phyloP scores from a whole-genome alignment of 495 filamentous ascomycete species.

The Zalerion maritima region DNA sequence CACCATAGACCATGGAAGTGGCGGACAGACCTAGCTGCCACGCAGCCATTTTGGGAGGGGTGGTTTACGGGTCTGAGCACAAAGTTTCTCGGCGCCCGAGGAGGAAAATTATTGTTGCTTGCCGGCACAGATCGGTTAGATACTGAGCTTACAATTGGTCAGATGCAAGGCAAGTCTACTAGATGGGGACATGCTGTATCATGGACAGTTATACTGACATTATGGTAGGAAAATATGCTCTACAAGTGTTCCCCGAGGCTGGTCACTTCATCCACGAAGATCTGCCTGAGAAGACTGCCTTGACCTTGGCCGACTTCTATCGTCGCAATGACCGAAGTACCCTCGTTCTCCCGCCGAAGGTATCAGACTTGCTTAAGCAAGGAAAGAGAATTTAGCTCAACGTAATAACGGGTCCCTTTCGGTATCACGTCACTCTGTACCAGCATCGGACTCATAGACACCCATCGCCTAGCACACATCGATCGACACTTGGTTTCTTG shows the following conservation, averaged over 20 bases:
- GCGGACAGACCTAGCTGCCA: slow-evolving; percentile 71
- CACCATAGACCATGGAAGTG: slow-evolving; percentile 54
- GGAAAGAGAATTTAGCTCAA: slow-evolving; percentile 33
- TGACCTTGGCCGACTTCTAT: slow-evolving; percentile 76
- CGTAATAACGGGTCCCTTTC: slow-evolving; percentile 1
- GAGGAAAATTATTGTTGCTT: slow-evolving; percentile 80
- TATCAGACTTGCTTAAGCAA: slow-evolving; percentile 40
- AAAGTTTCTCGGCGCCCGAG: slow-evolving; percentile 73
- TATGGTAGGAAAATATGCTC: slow-evolving; percentile 71
- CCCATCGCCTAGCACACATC: not conserved
- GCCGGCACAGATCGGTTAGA: slow-evolving; percentile 91
- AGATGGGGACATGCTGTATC: too few relatives aligned
- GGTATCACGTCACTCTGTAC: not conserved
- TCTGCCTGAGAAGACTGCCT: slow-evolving; percentile 73
- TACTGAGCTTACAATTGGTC: slow-evolving; percentile 89
- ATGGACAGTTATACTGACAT: slow-evolving; percentile 3
- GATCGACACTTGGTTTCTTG: too few relatives aligned
- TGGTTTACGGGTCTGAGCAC: slow-evolving; percentile 83
- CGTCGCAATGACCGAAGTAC: slow-evolving; percentile 74
- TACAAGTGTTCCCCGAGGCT: slow-evolving; percentile 87
- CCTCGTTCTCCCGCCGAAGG: slow-evolving; percentile 82
- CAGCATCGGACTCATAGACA: not conserved
- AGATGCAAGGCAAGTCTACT: slow-evolving; percentile 79
- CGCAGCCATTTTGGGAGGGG: slow-evolving; percentile 82
- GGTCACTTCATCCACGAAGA: slow-evolving; percentile 97